These are phyloP conservation scores for Ploettnerulaceae sp. DNA, from an alignment of 2,329 filamentous ascomycete species.

Conservation along the genomic window DNA sequence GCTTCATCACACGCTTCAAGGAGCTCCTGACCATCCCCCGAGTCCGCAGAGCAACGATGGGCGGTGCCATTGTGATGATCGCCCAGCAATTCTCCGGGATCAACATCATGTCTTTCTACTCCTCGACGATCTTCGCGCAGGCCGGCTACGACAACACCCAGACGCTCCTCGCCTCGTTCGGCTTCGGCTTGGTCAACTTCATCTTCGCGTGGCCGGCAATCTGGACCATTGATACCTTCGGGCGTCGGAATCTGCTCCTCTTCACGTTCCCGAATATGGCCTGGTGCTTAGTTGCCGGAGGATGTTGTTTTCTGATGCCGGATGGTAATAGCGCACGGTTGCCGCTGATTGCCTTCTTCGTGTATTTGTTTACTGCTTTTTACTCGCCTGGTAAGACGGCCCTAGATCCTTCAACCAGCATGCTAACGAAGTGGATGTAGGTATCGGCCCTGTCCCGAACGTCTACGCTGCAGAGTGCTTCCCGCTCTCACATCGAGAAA, in stretches of 20 bases:
- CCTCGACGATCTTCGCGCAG: slow-evolving; percentile 55
- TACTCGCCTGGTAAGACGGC: slow-evolving; percentile 51
- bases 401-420: too few species aligned
- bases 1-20: slow-evolving; percentile 53
- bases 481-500: slow-evolving; percentile 58
- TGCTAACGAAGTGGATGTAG: not conserved
- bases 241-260: slow-evolving; percentile 50
- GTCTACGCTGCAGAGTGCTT: slow-evolving; percentile 60
- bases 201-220: slow-evolving; percentile 55
- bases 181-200: slow-evolving; percentile 62
- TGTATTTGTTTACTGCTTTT: slow-evolving; percentile 62
- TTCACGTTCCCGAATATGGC: slow-evolving; percentile 66
- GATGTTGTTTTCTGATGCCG: slow-evolving; percentile 50
- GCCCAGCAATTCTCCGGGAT: slow-evolving; percentile 36
- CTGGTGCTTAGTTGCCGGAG: slow-evolving; percentile 58
- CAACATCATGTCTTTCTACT: slow-evolving; percentile 75
- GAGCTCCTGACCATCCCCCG: slow-evolving; percentile 67
- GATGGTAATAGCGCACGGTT: slow-evolving; percentile 40
- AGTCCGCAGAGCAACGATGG: slow-evolving; percentile 66
- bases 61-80: slow-evolving; percentile 65
- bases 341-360: slow-evolving; percentile 53
- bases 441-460: slow-evolving; percentile 51
- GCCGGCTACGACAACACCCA: slow-evolving; percentile 51
- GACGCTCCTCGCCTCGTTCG: slow-evolving; percentile 58
- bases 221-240: slow-evolving; percentile 60